These are phyloP conservation scores for Cunninghamia lanceolata DNA, from an alignment of 75 land plant genomes.

Conservation along the genomic window DNA sequence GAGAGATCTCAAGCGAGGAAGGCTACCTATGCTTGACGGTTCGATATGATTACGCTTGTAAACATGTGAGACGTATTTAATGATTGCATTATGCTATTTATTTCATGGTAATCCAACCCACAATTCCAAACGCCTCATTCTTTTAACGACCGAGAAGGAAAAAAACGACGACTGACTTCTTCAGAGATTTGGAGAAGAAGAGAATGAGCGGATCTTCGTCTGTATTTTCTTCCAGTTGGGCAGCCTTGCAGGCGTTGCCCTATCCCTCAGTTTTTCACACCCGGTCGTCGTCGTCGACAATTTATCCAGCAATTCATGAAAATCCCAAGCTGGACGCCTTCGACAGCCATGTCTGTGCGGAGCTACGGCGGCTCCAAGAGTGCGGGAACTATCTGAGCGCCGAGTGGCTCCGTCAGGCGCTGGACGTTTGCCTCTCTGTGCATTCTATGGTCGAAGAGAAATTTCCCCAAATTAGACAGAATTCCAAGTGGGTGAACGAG, in stretches of 20 bases:
- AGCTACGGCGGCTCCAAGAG: conserved; percentile 18
- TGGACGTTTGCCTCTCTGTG: conserved; percentile 12
- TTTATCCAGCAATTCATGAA: background rate
- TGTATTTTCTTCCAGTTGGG: conserved; percentile 5
- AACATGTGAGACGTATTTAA: background rate
- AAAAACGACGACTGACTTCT: background rate
- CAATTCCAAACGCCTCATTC: background rate
- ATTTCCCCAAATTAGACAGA: conserved; percentile 7
- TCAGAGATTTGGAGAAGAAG: background rate
- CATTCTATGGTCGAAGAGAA: conserved; percentile 21
- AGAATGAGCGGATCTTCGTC: conserved; percentile 9
- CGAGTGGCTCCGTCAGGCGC: conserved; percentile 20
- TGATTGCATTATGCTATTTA: background rate
- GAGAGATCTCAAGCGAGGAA: background rate
- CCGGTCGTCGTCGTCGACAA: background rate
- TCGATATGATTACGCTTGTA: background rate
- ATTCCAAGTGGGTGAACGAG: conserved; percentile 33
- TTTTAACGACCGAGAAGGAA: background rate
- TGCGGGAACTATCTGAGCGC: conserved; percentile 13
- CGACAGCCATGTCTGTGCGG: conserved; percentile 3
- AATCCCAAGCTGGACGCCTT: conserved; percentile 23
- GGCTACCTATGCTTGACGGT: background rate
- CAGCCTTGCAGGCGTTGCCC: conserved; percentile 4
- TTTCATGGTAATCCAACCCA: background rate
- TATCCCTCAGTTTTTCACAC: conserved; percentile 5